These are phyloP conservation scores for Blechomonas ayalai DNA, from an alignment of 208 protist species.

Conservation along the genomic window DNA sequence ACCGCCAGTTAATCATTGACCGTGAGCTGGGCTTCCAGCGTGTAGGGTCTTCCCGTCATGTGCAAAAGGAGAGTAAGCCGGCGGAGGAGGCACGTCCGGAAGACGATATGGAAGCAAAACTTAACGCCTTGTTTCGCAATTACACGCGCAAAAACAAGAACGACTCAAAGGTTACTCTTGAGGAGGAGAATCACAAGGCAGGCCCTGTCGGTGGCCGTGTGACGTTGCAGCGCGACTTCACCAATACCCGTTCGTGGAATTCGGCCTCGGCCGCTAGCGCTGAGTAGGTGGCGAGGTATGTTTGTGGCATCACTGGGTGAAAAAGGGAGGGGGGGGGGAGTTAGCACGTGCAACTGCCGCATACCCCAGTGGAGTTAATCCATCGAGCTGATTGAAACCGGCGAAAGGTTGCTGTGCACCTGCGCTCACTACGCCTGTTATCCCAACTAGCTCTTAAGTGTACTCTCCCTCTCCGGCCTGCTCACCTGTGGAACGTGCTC, in stretches of 20 bases:
- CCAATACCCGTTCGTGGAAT: constrained; percentile 33
- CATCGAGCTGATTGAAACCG: no score
- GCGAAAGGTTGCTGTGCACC: no score
- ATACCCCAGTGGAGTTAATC: no score
- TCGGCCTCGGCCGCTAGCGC: background rate
- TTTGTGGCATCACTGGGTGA: no score
- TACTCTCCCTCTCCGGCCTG: no score
- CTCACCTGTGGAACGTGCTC: no score
- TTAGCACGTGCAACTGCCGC: background rate
- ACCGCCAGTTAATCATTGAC: constrained; percentile 35
- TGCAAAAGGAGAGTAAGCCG: constrained; percentile 9
- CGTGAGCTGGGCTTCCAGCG: constrained; percentile 44
- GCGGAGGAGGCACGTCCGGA: constrained; percentile 9
- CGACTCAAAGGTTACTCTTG: constrained; percentile 13
- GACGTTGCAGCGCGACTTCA: constrained; percentile 39
- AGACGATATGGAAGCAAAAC: constrained; percentile 66
- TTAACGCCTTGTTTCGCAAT: constrained; percentile 67
- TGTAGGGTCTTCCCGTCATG: constrained; percentile 17
- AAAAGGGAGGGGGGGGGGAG: background rate
- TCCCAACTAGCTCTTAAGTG: no score
- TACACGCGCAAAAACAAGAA: constrained; percentile 11
- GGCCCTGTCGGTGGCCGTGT: constrained; percentile 22
- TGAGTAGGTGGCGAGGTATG: background rate
- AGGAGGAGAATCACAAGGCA: constrained; percentile 15
- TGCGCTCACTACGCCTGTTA: no score